Percentiles rank a stretch among this genome's conserved stretches.
Evolutionary conservation across 2,329 filamentous ascomycete species (phyloP).

Genomic region (Beauveria caledonica): DNA sequence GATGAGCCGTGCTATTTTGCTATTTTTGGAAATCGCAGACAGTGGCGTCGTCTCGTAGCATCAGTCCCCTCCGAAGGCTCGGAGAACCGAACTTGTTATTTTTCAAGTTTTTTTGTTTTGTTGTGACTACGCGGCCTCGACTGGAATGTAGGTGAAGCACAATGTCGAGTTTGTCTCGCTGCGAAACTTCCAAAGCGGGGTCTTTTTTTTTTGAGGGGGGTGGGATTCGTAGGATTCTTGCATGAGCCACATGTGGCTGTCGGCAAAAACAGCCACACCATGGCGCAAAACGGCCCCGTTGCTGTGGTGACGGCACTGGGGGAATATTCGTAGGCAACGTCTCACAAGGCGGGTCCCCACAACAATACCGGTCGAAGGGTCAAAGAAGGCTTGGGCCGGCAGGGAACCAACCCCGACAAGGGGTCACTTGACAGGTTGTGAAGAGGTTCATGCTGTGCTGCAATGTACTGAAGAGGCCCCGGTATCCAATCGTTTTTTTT

Average conservation of each 20-base stretch:
- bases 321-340: background rate
- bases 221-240: no score
- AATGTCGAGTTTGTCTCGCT: background rate
- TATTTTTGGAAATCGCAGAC: conserved; percentile 5
- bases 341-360: conserved; percentile 12
- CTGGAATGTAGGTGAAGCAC: conserved; percentile 8
- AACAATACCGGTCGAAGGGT: conserved; percentile 9
- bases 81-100: background rate
- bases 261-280: background rate
- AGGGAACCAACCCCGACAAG: background rate
- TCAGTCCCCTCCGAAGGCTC: background rate
- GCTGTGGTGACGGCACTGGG: conserved; percentile 15
- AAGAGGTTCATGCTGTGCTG: no score
- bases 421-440: background rate
- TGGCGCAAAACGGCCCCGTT: conserved; percentile 12
- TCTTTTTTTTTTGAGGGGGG: background rate
- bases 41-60: background rate
- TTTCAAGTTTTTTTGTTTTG: background rate
- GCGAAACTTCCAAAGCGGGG: background rate
- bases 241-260: background rate
- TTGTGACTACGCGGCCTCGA: background rate
- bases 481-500: no score
- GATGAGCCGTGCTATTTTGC: background rate
- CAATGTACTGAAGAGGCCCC: no score
- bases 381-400: no score